A percentile compares a stretch with the other conserved stretches of the same genome.
Evolutionary conservation across 768 basidiomycete genomes (phyloP).

Genomic region (Amanita thiersii): DNA sequence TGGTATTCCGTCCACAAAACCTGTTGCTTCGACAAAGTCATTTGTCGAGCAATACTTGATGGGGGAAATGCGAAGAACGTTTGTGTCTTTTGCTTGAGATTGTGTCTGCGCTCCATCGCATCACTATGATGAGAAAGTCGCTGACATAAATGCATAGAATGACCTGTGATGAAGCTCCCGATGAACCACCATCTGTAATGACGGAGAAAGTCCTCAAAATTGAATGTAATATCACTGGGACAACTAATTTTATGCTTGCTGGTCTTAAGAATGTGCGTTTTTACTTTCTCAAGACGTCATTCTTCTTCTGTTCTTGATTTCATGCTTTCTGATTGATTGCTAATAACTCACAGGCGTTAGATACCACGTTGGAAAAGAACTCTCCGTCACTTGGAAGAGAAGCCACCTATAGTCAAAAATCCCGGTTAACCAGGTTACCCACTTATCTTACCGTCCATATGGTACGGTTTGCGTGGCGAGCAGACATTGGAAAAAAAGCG

Average conservation of each 20-base stretch:
- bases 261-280: slow-evolving; percentile 70
- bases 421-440: slow-evolving; percentile 79
- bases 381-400: slow-evolving; percentile 74
- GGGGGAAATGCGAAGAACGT: slow-evolving; percentile 72
- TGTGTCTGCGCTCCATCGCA: too few species aligned
- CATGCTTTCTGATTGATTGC: slow-evolving; percentile 3
- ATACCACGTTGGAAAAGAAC: slow-evolving; percentile 79
- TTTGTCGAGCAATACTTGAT: slow-evolving; percentile 80
- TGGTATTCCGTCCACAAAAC: slow-evolving; percentile 17
- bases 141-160: slow-evolving; percentile 37
- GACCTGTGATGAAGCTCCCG: slow-evolving; percentile 73
- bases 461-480: slow-evolving; percentile 94
- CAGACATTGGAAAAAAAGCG: slow-evolving; percentile 85
- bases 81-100: slow-evolving; percentile 15
- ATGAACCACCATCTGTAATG: slow-evolving; percentile 59
- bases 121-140: too few species aligned
- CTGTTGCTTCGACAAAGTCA: slow-evolving; percentile 29
- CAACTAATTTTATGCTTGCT: slow-evolving; percentile 82
- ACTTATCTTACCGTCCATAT: slow-evolving; percentile 84
- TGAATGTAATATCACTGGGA: slow-evolving; percentile 83
- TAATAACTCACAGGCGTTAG: slow-evolving; percentile 52
- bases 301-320: too few species aligned
- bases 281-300: background rate
- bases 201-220: slow-evolving; percentile 79
- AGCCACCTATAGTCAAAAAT: slow-evolving; percentile 74